Conservation (phyloP, 2,329 filamentous ascomycete genomes). For the Clarireedia homoeocarpa region DNA sequence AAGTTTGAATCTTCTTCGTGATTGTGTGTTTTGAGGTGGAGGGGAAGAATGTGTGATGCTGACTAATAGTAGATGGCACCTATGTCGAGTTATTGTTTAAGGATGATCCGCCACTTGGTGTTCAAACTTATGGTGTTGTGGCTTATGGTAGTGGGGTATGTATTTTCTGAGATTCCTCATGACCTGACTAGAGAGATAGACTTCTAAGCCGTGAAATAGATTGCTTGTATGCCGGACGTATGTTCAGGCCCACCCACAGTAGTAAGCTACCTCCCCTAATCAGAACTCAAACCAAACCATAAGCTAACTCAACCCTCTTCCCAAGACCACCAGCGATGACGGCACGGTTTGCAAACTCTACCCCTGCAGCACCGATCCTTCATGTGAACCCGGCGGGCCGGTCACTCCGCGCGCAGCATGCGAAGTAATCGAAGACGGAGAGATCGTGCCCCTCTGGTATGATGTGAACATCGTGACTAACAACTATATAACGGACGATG, state of each 20-base stretch:
- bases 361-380: not conserved
- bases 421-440: not conserved
- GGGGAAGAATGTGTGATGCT: not conserved
- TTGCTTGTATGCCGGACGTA: slow-evolving; percentile 2
- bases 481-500: not conserved
- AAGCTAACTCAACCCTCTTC: not conserved
- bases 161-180: not conserved
- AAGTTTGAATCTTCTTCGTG: not conserved
- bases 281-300: not conserved
- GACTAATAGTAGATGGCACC: not conserved
- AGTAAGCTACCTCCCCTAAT: not conserved
- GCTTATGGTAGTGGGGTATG: not conserved
- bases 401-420: not conserved
- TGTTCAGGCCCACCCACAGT: not conserved
- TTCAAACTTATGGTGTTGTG: slow-evolving; percentile 2
- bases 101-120: not conserved
- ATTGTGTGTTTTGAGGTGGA: not conserved
- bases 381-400: not conserved
- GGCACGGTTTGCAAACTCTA: not conserved
- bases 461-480: not conserved
- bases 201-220: not conserved
- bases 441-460: not conserved
- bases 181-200: not conserved
- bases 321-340: not conserved
- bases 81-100: slow-evolving; percentile 1